Percentiles rank a stretch among this genome's conserved stretches.
Evolutionary conservation across 2,329 filamentous ascomycete species (phyloP).

Genomic region (Leptodontidium sp.): DNA sequence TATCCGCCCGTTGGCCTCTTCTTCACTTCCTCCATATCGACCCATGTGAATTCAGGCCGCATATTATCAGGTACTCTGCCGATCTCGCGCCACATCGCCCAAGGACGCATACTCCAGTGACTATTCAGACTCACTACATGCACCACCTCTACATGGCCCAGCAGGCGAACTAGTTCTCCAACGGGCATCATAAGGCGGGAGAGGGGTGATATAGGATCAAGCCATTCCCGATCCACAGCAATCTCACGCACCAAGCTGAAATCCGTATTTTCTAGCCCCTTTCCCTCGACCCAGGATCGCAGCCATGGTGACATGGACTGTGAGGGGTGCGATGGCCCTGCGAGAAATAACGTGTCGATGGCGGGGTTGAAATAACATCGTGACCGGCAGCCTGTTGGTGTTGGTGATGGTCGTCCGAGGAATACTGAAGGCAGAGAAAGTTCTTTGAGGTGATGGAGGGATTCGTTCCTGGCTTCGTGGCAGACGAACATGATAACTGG

Average conservation of each 20-base stretch:
- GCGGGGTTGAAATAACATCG: constrained; percentile 6
- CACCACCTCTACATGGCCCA: neutral
- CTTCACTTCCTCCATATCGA: constrained; percentile 11
- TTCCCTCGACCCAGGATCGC: neutral
- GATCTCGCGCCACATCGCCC: neutral
- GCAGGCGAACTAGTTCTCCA: neutral
- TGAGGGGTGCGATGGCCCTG: neutral
- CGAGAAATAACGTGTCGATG: constrained; percentile 3
- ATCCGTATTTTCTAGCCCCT: neutral
- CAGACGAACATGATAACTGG: neutral
- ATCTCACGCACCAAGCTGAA: neutral
- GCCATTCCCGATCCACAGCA: neutral
- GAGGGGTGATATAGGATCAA: neutral
- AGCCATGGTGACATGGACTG: neutral
- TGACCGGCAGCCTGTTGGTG: neutral
- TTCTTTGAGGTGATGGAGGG: neutral
- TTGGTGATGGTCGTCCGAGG: neutral
- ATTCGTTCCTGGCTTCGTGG: neutral
- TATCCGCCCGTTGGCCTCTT: neutral
- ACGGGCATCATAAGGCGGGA: neutral
- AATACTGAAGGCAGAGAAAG: neutral
- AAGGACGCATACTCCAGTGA: neutral
- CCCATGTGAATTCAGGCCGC: constrained; percentile 1
- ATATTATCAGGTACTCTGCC: neutral
- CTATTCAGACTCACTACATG: constrained; percentile 8